Conservation (phyloP, 148 eudicot genomes). For the Chenopodium formosanum region DNA sequence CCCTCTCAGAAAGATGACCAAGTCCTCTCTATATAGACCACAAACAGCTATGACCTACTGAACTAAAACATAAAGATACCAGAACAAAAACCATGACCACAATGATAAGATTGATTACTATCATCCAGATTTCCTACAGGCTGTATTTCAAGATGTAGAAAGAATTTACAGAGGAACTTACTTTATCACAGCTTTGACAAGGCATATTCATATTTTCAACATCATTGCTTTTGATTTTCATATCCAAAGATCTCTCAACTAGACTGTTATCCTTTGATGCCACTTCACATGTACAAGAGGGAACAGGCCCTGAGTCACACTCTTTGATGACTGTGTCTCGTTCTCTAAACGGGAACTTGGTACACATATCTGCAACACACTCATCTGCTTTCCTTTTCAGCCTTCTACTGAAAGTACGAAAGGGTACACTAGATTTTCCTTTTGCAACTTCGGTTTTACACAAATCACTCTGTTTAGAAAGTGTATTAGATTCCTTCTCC, state of each 20-base stretch:
- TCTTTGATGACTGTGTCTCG: conserved; percentile 10
- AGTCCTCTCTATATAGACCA: neutral
- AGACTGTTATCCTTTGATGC: conserved; percentile 1
- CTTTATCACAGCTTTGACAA: conserved; percentile 21
- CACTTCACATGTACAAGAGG: conserved; percentile 24
- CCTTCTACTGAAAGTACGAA: conserved; percentile 51
- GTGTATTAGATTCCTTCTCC: conserved; percentile 21
- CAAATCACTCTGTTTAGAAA: conserved; percentile 1
- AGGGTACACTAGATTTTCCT: conserved; percentile 28
- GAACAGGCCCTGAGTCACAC: neutral
- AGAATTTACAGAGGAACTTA: conserved; percentile 26
- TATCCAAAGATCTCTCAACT: conserved; percentile 14
- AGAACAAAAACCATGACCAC: too few relatives aligned
- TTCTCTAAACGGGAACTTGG: conserved; percentile 17
- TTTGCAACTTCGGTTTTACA: conserved; percentile 15
- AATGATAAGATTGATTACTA: too few relatives aligned
- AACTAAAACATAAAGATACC: neutral
- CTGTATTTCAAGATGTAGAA: neutral
- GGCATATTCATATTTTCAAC: conserved; percentile 1
- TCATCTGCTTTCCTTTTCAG: conserved; percentile 36
- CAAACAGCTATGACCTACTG: neutral
- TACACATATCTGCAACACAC: conserved; percentile 11
- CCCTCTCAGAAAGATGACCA: neutral
- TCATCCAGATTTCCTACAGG: too few relatives aligned
- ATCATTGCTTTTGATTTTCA: conserved; percentile 9